Base-by-base conservation (phyloP, 495 filamentous ascomycete genomes). In the Bathelium albidoporum region DNA sequence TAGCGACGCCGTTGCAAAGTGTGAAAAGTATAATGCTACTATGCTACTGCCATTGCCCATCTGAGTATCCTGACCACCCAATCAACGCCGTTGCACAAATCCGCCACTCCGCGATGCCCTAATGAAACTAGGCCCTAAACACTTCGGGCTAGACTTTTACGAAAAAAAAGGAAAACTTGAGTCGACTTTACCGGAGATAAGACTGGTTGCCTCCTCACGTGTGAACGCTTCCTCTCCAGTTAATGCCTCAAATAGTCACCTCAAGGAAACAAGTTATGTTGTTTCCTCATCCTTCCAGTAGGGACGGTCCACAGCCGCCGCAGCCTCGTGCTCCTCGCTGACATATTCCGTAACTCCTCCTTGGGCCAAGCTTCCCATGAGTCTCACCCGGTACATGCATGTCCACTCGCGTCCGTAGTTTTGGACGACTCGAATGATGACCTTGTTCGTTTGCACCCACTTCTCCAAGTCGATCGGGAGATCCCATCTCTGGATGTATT, bases 331-430 rank as follows among this genome's bases (percentile, higher is more conserved):
- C 22, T 29, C 24, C 49, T 49, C n/a, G 9, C 10, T n/a, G 20
- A 3, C 3, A 3, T 49, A 3, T 3, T 49, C 9, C n/a, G 11
- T 49, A 14, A 3, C 20, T 24, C 2, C 9, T 55, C 49, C 9
- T 20, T 9, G 49, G 49, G 49, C 49, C 24, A 55, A 9, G 5
- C 11, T n/a, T 5, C 49, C 49, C 9, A 5, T 11, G 49, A 55
- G 49, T 16, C 49, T 26, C 22, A 55, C 12, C 7, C 84, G 74
- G 71, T 87, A 88, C 62, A 88, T 75, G 72, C 85, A 88, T 2
- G 85, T 85, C 63, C 80, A 80, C 31, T 82, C 68, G 0, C 69
- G 68, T 11, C 84, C 84, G 69, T 81, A 81, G 68, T 84, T 87
- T 36, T 68, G 79, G 32, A 73, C 69, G 9, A 79, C 80, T 32